Evolutionary conservation across 768 basidiomycete genomes (phyloP).

Genomic region (Mycena rosella): DNA sequence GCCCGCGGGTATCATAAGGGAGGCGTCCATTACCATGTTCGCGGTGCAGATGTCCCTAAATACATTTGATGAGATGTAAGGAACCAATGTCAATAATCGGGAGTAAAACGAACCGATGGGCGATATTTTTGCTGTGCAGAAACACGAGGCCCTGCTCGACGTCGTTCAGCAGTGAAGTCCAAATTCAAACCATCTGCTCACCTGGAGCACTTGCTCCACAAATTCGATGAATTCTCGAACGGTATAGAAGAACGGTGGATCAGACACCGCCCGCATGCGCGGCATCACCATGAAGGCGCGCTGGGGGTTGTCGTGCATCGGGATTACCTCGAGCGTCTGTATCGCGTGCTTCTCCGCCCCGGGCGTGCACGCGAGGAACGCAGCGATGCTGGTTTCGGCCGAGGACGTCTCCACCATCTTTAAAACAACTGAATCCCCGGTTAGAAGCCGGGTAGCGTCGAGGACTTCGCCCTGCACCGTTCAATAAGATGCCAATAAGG

Average conservation of each 20-base stretch:
- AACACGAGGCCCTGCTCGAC: too few species aligned
- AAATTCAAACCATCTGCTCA: too few species aligned
- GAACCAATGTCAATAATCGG: too few species aligned
- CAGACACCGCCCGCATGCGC: background rate
- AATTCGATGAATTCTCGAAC: too few species aligned
- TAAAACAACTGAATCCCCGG: too few species aligned
- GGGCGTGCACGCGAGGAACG: background rate
- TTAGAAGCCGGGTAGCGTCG: too few species aligned
- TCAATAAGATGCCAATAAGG: too few species aligned
- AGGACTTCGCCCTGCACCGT: too few species aligned
- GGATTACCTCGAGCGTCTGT: background rate
- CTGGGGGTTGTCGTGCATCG: background rate
- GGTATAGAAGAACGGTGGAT: too few species aligned
- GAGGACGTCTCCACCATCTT: background rate
- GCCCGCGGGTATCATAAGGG: slow-evolving; percentile 6
- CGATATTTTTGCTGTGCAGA: slow-evolving; percentile 8
- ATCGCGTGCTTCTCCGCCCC: background rate
- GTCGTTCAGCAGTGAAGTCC: too few species aligned
- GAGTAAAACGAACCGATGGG: background rate
- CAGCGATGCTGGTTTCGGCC: background rate
- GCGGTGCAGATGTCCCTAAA: background rate
- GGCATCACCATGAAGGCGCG: slow-evolving; percentile 8
- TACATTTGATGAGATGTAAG: too few species aligned
- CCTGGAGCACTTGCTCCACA: too few species aligned
- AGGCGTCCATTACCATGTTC: slow-evolving; percentile 11